Base-by-base conservation (phyloP, 495 filamentous ascomycete genomes). In the Penicillium salamii region DNA sequence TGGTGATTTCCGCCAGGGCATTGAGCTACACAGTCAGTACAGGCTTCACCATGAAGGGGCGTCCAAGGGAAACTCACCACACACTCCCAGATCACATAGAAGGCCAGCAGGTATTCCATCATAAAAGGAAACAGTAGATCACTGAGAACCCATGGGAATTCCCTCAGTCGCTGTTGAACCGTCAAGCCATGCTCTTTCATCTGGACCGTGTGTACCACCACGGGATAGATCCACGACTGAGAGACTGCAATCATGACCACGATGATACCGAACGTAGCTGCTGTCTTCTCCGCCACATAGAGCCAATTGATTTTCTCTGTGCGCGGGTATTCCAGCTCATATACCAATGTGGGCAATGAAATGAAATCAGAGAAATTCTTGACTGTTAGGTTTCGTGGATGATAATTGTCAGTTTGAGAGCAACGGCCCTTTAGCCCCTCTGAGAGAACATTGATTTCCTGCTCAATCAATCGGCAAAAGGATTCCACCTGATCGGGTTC, bases 21-120 rank as follows among this genome's bases (percentile, higher is more conserved):
- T 90, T 90, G 42, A 90, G 80, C 65, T 68, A 36, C 24, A 17
- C 1, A 32, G 34, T 46, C 9, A 51, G 34, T 37, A 46, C 28
- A 17, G 8, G 13, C 43, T 4, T 3, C 6, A n/a, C 11, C 13
- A 17, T 17, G 9, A 4, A 17, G 28, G 14, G 3, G 18, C 12
- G 12, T 8, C 12, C 12, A 28, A 4, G 9, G 29, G 34, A 5
- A 8, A 59, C 65, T 52, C 35, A 68, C 65, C 41, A 89, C 78
- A 41, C 84, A 85, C 68, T 90, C 87, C 87, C 87, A 90, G 58
- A 90, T 89, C 20, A 90, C 76, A 59, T 89, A 90, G 14, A 62
- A 65, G 1, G 57, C 53, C 51, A 84, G 66, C 49, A 89, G 66
- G 53, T 88, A 87, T 62, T 89, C 86, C 69, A 90, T 80, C 62